A percentile compares a stretch with the other conserved stretches of the same genome.
Evolutionary conservation across 495 filamentous ascomycete genomes (phyloP).

Genomic region (Apiosordaria backusii): DNA sequence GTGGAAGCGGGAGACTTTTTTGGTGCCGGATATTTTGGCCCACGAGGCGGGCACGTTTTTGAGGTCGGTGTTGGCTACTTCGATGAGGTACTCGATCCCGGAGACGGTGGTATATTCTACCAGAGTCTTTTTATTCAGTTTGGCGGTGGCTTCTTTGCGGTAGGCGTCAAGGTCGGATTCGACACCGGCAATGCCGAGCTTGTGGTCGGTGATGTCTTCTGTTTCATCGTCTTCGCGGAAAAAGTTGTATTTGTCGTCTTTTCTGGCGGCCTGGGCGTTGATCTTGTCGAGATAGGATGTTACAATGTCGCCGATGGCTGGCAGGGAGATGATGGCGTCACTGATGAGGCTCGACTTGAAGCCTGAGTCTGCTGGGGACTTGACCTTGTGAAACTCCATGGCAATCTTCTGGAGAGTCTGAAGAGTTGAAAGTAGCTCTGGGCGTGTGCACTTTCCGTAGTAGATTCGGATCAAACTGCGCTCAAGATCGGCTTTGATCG

Average conservation of each 20-base stretch:
- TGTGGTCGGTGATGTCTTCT: constrained; percentile 79
- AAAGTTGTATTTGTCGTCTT: constrained; percentile 90
- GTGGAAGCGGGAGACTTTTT: constrained; percentile 89
- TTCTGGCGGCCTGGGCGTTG: constrained; percentile 75
- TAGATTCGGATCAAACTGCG: constrained; percentile 92
- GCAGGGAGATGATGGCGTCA: constrained; percentile 70
- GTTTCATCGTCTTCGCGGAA: constrained; percentile 84
- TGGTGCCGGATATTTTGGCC: constrained; percentile 91
- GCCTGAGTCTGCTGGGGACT: constrained; percentile 61
- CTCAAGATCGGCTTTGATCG: constrained; percentile 79
- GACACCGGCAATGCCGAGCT: constrained; percentile 85
- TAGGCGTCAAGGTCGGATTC: constrained; percentile 83
- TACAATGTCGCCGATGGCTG: constrained; percentile 68
- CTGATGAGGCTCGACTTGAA: constrained; percentile 71
- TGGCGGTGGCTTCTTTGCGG: constrained; percentile 64
- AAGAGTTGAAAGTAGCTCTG: constrained; percentile 80
- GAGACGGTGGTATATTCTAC: constrained; percentile 76
- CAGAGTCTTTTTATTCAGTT: constrained; percentile 61
- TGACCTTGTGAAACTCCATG: constrained; percentile 65
- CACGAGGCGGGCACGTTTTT: constrained; percentile 89
- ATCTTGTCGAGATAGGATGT: constrained; percentile 75
- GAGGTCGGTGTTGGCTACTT: constrained; percentile 74
- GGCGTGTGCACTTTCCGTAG: constrained; percentile 89
- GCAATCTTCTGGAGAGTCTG: constrained; percentile 82
- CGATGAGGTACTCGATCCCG: constrained; percentile 92